Percentiles rank a stretch among this genome's conserved stretches.
phyloP scores from a whole-genome alignment of 208 protist species.

The Borovskyia barvae region DNA sequence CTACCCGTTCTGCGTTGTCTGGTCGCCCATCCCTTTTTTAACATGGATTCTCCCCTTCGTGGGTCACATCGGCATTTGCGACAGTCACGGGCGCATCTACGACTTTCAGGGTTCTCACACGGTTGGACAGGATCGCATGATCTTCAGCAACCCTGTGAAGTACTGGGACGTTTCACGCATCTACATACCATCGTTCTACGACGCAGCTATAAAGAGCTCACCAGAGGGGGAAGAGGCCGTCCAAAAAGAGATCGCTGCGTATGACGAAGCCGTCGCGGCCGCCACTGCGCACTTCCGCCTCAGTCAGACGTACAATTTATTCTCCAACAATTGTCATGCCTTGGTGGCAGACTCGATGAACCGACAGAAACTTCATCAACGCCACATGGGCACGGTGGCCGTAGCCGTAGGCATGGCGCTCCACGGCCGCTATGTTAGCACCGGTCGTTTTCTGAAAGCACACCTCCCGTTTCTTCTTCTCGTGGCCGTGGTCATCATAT shows the following conservation, averaged over 20 bases:
- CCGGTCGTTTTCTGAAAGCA: constrained; percentile 30
- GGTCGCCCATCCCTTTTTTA: constrained; percentile 87
- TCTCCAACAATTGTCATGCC: constrained; percentile 89
- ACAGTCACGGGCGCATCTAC: constrained; percentile 78
- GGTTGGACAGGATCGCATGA: constrained; percentile 84
- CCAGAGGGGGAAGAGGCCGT: constrained; percentile 18
- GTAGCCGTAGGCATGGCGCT: constrained; percentile 38
- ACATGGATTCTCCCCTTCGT: constrained; percentile 90
- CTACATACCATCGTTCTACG: constrained; percentile 65
- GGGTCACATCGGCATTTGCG: constrained; percentile 90
- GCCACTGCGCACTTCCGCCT: constrained; percentile 58
- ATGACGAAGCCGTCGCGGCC: constrained; percentile 45
- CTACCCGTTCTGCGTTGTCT: constrained; percentile 93
- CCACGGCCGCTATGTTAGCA: constrained; percentile 41
- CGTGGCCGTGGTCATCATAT: constrained; percentile 7
- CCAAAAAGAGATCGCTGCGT: constrained; percentile 40
- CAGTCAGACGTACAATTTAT: constrained; percentile 83
- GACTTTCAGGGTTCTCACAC: constrained; percentile 90
- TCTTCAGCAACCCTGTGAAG: constrained; percentile 82
- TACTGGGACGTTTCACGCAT: constrained; percentile 75
- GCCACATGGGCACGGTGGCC: constrained; percentile 48
- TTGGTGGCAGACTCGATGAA: constrained; percentile 62
- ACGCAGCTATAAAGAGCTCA: constrained; percentile 3
- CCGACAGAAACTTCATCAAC: constrained; percentile 23
- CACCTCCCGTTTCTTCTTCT: constrained; percentile 31